phyloP scores from a whole-genome alignment of 768 basidiomycete genomes.

The Paxillus ammoniavirescens region DNA sequence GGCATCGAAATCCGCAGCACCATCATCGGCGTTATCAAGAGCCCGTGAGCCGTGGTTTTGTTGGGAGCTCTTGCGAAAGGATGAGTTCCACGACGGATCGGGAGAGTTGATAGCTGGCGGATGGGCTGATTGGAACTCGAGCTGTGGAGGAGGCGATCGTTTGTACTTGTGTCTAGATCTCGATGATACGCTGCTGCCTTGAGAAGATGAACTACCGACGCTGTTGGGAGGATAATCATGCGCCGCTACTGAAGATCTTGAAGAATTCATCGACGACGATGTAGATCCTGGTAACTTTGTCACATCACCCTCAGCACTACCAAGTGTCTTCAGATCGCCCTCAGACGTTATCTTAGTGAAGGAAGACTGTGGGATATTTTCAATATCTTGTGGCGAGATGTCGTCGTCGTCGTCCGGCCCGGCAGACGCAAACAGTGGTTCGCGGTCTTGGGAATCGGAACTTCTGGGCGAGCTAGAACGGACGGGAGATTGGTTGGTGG shows the following conservation, averaged over 20 bases:
- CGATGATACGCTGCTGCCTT: conserved; percentile 13
- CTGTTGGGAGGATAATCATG: conserved; percentile 60
- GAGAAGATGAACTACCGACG: conserved; percentile 35
- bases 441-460: conserved; percentile 43
- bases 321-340: conserved; percentile 22
- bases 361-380: conserved; percentile 39
- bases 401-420: conserved; percentile 50
- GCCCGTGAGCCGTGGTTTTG: conserved; percentile 1
- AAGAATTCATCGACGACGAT: conserved; percentile 14
- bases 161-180: conserved; percentile 27
- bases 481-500: conserved; percentile 37
- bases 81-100: conserved; percentile 10
- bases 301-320: conserved; percentile 13
- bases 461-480: conserved; percentile 39
- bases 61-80: not conserved
- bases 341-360: conserved; percentile 35
- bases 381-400: conserved; percentile 39
- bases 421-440: conserved; percentile 63
- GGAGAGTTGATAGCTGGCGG: conserved; percentile 38
- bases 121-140: conserved; percentile 33
- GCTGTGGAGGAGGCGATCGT: conserved; percentile 39
- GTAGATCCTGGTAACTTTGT: conserved; percentile 10
- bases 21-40: not conserved
- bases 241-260: conserved; percentile 1
- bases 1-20: conserved; percentile 16